Percentiles rank a stretch among this genome's conserved stretches.
phyloP scores from a whole-genome alignment of 495 filamentous ascomycete species.

The Talaromyces thailandensis region DNA sequence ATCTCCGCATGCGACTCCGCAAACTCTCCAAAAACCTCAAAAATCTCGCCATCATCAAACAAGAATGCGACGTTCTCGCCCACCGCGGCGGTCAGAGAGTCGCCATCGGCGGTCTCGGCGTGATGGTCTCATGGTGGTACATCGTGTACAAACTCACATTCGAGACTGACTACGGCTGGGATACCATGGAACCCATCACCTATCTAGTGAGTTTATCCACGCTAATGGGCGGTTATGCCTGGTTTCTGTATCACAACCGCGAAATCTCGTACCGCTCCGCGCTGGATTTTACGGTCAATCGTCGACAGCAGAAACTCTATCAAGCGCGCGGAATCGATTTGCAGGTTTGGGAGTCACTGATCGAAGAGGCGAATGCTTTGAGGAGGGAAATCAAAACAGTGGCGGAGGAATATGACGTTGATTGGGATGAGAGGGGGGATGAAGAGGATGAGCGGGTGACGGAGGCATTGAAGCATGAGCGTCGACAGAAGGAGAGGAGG shows the following conservation, averaged over 20 bases:
- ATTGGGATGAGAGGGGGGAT: constrained; percentile 80
- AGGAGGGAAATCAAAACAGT: constrained; percentile 72
- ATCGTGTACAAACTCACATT: constrained; percentile 73
- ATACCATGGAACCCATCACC: constrained; percentile 85
- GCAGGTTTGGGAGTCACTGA: constrained; percentile 63
- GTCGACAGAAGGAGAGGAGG: constrained; percentile 40
- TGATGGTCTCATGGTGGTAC: constrained; percentile 69
- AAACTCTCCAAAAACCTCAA: constrained; percentile 62
- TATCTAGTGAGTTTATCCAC: constrained; percentile 77
- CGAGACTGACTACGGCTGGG: constrained; percentile 74
- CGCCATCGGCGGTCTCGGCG: constrained; percentile 67
- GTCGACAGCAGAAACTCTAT: constrained; percentile 71
- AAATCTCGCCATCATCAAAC: constrained; percentile 60
- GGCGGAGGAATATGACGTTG: constrained; percentile 85
- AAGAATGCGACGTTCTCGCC: constrained; percentile 70
- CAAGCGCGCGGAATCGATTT: constrained; percentile 64
- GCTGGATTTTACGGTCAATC: constrained; percentile 74
- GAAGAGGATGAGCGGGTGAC: constrained; percentile 66
- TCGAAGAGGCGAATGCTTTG: constrained; percentile 75
- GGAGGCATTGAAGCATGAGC: constrained; percentile 57
- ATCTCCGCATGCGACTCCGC: constrained; percentile 65
- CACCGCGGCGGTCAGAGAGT: constrained; percentile 69
- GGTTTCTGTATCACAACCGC: constrained; percentile 89
- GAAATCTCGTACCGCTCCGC: constrained; percentile 80
- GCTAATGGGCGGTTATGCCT: constrained; percentile 83